Evolutionary conservation across 2,329 filamentous ascomycete species (phyloP).

Genomic region (Gaeumannomyces sp.): DNA sequence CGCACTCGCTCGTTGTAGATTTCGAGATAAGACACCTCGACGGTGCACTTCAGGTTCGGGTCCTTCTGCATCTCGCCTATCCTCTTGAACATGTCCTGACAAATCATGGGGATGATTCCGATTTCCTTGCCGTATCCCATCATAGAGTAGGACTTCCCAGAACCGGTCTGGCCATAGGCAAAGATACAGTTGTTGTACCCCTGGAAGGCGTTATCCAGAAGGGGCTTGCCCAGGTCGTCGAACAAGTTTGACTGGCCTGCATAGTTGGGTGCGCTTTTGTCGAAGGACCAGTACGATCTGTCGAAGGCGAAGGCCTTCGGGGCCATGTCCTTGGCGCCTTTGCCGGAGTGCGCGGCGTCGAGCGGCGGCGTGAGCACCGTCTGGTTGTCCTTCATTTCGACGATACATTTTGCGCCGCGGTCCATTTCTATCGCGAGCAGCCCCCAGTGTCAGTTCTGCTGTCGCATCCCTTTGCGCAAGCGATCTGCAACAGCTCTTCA

Average conservation of each 20-base stretch:
- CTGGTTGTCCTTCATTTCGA: slow-evolving; percentile 92
- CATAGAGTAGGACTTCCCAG: slow-evolving; percentile 99
- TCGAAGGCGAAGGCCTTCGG: slow-evolving; percentile 93
- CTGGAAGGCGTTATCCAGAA: slow-evolving; percentile 95
- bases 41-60: slow-evolving; percentile 66
- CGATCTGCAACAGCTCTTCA: not conserved
- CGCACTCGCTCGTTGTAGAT: slow-evolving; percentile 98
- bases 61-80: slow-evolving; percentile 68
- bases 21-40: slow-evolving; percentile 97
- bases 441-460: slow-evolving; percentile 2
- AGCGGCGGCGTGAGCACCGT: slow-evolving; percentile 75
- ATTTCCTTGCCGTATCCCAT: slow-evolving; percentile 98
- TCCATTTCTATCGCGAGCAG: slow-evolving; percentile 64
- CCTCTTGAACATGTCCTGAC: slow-evolving; percentile 92
- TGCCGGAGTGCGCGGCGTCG: slow-evolving; percentile 50
- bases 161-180: slow-evolving; percentile 96
- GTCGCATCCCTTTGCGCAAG: slow-evolving; percentile 2
- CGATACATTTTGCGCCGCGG: slow-evolving; percentile 89
- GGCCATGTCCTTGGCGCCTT: slow-evolving; percentile 60
- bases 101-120: slow-evolving; percentile 94
- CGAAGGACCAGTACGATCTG: slow-evolving; percentile 96
- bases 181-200: slow-evolving; percentile 99
- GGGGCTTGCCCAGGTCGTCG: slow-evolving; percentile 76
- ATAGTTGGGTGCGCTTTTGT: slow-evolving; percentile 72
- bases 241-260: slow-evolving; percentile 88